phyloP scores from a whole-genome alignment of 1,139 yeast species.

The Pichia sp. region DNA sequence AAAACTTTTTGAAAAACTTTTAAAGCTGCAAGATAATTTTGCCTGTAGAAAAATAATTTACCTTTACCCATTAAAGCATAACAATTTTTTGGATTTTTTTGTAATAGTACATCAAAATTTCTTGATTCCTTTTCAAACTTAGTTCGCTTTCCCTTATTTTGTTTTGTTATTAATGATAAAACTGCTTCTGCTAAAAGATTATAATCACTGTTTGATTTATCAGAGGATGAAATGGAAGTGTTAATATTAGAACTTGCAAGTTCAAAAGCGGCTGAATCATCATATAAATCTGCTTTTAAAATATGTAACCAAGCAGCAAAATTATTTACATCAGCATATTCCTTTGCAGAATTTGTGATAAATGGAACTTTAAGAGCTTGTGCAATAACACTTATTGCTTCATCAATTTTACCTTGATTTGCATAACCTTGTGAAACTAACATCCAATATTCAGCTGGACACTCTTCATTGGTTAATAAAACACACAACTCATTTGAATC shows the following conservation, averaged over 20 bases:
- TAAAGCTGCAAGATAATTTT: conserved; percentile 68
- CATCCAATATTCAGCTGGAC: conserved; percentile 76
- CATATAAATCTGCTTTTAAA: conserved; percentile 29
- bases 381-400: conserved; percentile 58
- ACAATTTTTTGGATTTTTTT: conserved; percentile 47
- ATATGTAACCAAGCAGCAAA: conserved; percentile 73
- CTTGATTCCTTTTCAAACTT: conserved; percentile 62
- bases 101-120: conserved; percentile 49
- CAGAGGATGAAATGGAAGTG: conserved; percentile 18
- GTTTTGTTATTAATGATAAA: conserved; percentile 23
- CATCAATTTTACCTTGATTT: conserved; percentile 49
- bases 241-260: conserved; percentile 24
- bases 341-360: conserved; percentile 34
- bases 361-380: conserved; percentile 48
- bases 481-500: conserved; percentile 79
- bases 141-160: conserved; percentile 22
- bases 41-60: conserved; percentile 64
- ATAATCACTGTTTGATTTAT: conserved; percentile 17
- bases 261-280: conserved; percentile 20
- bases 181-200: conserved; percentile 26
- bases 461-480: conserved; percentile 71
- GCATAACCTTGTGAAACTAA: conserved; percentile 79
- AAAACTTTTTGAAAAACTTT: conserved; percentile 79
- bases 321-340: conserved; percentile 49
- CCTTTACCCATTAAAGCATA: conserved; percentile 85